Conservation (phyloP, 2,329 filamentous ascomycete species). For the Gaeumannomyces tritici region DNA sequence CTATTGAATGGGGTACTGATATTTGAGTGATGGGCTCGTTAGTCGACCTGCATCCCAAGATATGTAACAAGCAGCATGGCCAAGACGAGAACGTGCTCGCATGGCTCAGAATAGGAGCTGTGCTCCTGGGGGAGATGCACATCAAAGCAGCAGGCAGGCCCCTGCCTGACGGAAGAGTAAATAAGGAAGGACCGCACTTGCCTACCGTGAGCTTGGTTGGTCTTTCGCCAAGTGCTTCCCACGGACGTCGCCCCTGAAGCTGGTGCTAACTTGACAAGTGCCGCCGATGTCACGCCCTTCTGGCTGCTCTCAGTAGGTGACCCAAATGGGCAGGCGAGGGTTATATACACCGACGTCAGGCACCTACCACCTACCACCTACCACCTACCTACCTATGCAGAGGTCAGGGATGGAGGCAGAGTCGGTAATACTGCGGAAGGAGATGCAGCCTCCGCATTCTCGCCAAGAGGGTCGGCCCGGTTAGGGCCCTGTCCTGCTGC, state of each 20-base stretch:
- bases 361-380: no score
- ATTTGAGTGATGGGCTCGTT: not conserved
- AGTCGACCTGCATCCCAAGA: not conserved
- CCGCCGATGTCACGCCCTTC: not conserved
- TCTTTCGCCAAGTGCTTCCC: not conserved
- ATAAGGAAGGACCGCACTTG: not conserved
- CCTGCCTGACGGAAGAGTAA: not conserved
- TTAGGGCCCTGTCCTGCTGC: not conserved
- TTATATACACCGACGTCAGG: not conserved
- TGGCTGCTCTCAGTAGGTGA: not conserved
- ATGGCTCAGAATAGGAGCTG: not conserved
- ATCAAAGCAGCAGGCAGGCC: no score
- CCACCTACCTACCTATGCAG: no score
- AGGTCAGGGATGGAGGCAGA: not conserved
- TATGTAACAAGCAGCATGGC: not conserved
- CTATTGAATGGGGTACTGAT: not conserved
- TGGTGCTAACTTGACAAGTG: not conserved
- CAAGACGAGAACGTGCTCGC: not conserved
- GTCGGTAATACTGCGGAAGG: not conserved
- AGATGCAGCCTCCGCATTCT: not conserved
- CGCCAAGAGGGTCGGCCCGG: not conserved
- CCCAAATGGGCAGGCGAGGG: not conserved
- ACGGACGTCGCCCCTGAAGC: not conserved
- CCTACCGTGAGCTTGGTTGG: not conserved
- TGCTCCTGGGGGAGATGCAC: not conserved